Evolutionary conservation across 2,329 filamentous ascomycete species (phyloP), one percentile per base, ranked within the genome.

Genomic region (Colletotrichum sp.): DNA sequence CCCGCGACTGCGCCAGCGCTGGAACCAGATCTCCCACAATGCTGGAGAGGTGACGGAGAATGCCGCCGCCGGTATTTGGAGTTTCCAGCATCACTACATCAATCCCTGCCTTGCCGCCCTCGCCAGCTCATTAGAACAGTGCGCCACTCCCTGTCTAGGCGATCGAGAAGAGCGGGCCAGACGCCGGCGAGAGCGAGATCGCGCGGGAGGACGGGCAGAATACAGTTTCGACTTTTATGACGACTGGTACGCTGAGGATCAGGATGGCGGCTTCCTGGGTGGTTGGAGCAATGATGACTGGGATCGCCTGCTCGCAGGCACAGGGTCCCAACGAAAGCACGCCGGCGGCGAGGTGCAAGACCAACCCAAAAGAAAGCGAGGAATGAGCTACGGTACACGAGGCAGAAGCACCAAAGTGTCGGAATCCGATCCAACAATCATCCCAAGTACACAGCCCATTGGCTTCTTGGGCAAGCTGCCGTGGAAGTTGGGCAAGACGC

Each of bases 221-320:
- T 92, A 94, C 80, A 96, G 92, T 81, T 99, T 99, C 83, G 96
- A 98, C 84, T 99, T 99, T 83, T 99, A 99, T 86, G 96, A 98
- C 84, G 96, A 98, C 84, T 99, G 96, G 96, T 95, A 98, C 77
- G 88, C 90, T 71, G 90, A 91, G 65, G 87, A 89, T 70, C 84
- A 86, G 67, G 81, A 82, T 34, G 90, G 91, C 67, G 90, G 93
- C 1, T 73, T 77, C 13, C 84, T 96, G 64, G 86, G 96, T 68
- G 85, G 92, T 61, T 98, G 95, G 94, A 93, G 93, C 52, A 93
- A 87, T 79, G 96, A 98, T 80, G 96, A 98, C 82, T 92, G 98
- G 87, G 96, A 98, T 82, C 90, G 95, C 67, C 85, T 98, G 77
- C 86, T 98, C 67, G 94, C 93, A 13, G 93, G 94, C 7, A 93